Percentiles rank a stretch among this genome's conserved stretches.
phyloP scores from a whole-genome alignment of 2,329 filamentous ascomycete species.

The Calonectria pteridis region DNA sequence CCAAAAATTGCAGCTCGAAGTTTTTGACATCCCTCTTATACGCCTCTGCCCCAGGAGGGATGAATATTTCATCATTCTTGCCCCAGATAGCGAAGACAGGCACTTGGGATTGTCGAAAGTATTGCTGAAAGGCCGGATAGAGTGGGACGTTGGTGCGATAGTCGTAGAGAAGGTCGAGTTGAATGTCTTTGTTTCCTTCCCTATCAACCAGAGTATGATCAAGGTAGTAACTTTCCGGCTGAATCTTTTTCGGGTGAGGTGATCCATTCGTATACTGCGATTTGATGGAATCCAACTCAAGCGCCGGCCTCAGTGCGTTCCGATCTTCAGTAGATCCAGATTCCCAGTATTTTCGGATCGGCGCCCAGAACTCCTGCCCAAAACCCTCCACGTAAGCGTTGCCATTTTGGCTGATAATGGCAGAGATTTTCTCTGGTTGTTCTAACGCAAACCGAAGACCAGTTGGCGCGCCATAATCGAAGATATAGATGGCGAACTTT shows the following conservation, averaged over 20 bases:
- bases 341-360: conserved; percentile 60
- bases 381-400: conserved; percentile 72
- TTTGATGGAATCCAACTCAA: conserved; percentile 55
- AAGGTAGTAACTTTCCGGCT: conserved; percentile 61
- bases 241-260: conserved; percentile 49
- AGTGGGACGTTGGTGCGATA: conserved; percentile 66
- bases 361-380: conserved; percentile 62
- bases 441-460: conserved; percentile 66
- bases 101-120: conserved; percentile 62
- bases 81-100: conserved; percentile 71
- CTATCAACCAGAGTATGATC: conserved; percentile 66
- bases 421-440: conserved; percentile 60
- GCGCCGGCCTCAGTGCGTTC: conserved; percentile 47
- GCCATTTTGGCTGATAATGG: conserved; percentile 71
- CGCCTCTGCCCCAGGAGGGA: background rate
- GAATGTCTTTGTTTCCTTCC: conserved; percentile 62
- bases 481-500: conserved; percentile 69
- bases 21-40: conserved; percentile 8
- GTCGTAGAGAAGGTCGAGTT: conserved; percentile 69
- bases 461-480: conserved; percentile 72
- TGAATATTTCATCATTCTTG: conserved; percentile 44
- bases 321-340: conserved; percentile 51
- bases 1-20: background rate
- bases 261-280: conserved; percentile 60
- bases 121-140: conserved; percentile 69